These are phyloP conservation scores for Acacia melanoxylon DNA, from an alignment of 306 rosid genomes.

Conservation along the genomic window DNA sequence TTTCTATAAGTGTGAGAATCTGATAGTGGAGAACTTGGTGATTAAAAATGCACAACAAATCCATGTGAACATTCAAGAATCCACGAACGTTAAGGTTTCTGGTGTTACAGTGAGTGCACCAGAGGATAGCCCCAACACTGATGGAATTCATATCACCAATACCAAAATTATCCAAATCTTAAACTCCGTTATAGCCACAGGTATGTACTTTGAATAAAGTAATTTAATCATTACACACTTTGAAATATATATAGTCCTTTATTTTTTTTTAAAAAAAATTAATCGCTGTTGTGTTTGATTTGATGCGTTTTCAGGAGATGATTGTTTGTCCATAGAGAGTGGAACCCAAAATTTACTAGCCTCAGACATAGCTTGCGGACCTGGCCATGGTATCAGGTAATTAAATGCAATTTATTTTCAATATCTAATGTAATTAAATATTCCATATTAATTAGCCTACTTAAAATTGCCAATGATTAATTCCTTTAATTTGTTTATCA, in stretches of 20 bases:
- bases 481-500: not conserved
- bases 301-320: slow-evolving; percentile 46
- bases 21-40: slow-evolving; percentile 38
- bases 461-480: not conserved
- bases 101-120: slow-evolving; percentile 44
- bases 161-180: slow-evolving; percentile 42
- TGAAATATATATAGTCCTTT: not conserved
- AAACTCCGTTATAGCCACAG: slow-evolving; percentile 37
- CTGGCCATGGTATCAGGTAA: slow-evolving; percentile 70
- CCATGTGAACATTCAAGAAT: slow-evolving; percentile 35
- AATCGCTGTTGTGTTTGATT: not conserved
- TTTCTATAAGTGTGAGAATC: slow-evolving; percentile 32
- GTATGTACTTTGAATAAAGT: slow-evolving; percentile 4
- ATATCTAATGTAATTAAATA: not conserved
- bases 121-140: slow-evolving; percentile 51
- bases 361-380: slow-evolving; percentile 51
- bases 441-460: not conserved
- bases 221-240: not conserved
- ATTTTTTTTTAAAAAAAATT: not conserved
- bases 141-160: slow-evolving; percentile 52
- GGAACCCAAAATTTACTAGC: slow-evolving; percentile 52
- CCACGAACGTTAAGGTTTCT: slow-evolving; percentile 35
- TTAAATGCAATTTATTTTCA: not conserved
- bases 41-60: slow-evolving; percentile 45
- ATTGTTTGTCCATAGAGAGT: slow-evolving; percentile 56